Evolutionary conservation across 331 rosid species (phyloP), one percentile per base, ranked within the genome.

Genomic region (Telfairia occidentalis): DNA sequence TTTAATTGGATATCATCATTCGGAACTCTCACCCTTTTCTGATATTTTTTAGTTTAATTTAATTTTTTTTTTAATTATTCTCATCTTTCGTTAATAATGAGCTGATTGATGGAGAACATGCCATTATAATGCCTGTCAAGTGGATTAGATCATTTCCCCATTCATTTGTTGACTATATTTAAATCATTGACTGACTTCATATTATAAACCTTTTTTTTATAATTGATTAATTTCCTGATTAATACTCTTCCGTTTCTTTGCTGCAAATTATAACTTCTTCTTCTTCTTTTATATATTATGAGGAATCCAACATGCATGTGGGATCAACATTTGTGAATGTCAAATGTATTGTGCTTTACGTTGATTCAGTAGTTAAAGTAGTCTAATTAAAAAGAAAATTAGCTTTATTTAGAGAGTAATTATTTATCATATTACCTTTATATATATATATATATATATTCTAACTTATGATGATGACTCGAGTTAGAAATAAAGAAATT

Each of bases 71-170:
- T 34, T 26, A 26, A 21, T 2, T 53, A 53, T 11, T 40, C 9
- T 40, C 53, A 40, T 66, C 35, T 65, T 66, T 65, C 4, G 35
- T 66, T 40, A 66, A 66, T 67, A 67, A 67, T 78, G 40, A 35
- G 34, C 18, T 69, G 38, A 71, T 66, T 72, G 73, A 65, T 40
- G 73, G 32, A 66, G 53, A 67, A 67, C 74, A 67, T 67, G 74
- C 74, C 28, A 40, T 40, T 67, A 42, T 67, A 42, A 66, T 66
- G 21, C 35, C 37, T 67, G 42, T 67, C 55, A 24, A 67, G 53
- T 67, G 74, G 53, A 23, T 77, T 59, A 15, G 67, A 37, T 77
- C 50, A 40, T 45, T 16, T 40, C 26, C n/a, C 21, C 42, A 40
- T 42, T n/a, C 46, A 53, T 67, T 67, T 15, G 57, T 21, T 53